Evolutionary conservation across 1,284 basidiomycete genomes (phyloP).

Genomic region (Moesziomyces aphidis): DNA sequence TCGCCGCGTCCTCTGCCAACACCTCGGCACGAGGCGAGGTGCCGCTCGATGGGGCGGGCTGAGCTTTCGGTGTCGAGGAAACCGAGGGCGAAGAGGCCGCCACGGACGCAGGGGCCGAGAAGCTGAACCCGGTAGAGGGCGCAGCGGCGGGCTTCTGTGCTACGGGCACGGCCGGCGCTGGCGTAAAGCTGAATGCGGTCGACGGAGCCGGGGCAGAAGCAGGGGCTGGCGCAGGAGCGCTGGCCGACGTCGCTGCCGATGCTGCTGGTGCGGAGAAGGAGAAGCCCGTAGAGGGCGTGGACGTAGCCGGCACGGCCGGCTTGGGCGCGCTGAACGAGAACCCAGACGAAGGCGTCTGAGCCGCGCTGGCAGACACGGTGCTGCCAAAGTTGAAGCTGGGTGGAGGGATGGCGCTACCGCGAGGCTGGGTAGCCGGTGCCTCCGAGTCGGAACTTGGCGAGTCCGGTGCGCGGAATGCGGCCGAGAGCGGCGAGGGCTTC

Average conservation of each 20-base stretch:
- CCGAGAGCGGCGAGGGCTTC: slow-evolving; percentile 56
- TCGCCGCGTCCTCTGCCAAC: slow-evolving; percentile 17
- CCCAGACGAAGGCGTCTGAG: slow-evolving; percentile 18
- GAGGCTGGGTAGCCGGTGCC: slow-evolving; percentile 14
- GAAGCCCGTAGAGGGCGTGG: slow-evolving; percentile 13
- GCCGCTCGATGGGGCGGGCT: neutral
- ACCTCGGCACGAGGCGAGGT: slow-evolving; percentile 22
- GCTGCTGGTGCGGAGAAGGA: slow-evolving; percentile 19
- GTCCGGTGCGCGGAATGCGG: slow-evolving; percentile 47
- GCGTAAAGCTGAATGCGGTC: slow-evolving; percentile 30
- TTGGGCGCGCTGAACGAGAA: slow-evolving; percentile 39
- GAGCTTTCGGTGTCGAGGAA: slow-evolving; percentile 1
- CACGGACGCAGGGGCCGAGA: slow-evolving; percentile 8
- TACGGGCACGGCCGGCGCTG: slow-evolving; percentile 11
- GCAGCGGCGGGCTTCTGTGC: slow-evolving; percentile 8
- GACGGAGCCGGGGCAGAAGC: slow-evolving; percentile 9
- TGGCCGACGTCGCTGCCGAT: neutral
- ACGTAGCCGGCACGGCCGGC: slow-evolving; percentile 5
- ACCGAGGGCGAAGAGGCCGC: neutral
- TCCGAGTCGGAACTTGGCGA: slow-evolving; percentile 52
- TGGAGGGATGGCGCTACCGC: slow-evolving; percentile 12
- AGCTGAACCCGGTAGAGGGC: slow-evolving; percentile 23
- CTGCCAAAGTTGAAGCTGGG: slow-evolving; percentile 31
- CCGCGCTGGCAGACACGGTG: slow-evolving; percentile 4
- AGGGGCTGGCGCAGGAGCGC: slow-evolving; percentile 3